A percentile compares a stretch with the other conserved stretches of the same genome.
phyloP scores from a whole-genome alignment of 23 red algal species.

The Porphyridium purpureum region DNA sequence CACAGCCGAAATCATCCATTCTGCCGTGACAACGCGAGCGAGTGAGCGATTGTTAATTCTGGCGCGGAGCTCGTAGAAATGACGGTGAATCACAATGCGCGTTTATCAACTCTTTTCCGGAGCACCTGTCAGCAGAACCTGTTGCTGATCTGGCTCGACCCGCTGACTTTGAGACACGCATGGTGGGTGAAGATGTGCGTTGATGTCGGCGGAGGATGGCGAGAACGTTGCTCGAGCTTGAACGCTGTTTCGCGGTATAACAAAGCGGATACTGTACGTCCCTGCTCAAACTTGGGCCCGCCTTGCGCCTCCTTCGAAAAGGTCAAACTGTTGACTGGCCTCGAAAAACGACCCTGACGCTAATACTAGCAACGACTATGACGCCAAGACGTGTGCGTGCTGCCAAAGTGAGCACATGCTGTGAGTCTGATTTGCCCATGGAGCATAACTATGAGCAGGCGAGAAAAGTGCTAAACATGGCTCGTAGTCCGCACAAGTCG shows the following conservation, averaged over 20 bases:
- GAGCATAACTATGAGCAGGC: no score
- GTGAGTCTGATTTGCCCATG: no score
- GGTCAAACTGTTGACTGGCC: constrained; percentile 36
- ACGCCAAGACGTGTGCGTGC: no score
- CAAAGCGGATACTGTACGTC: constrained; percentile 1
- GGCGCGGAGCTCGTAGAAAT: background rate
- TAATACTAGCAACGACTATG: no score
- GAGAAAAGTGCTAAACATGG: no score
- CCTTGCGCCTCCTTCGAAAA: constrained; percentile 26
- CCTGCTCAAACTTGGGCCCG: constrained; percentile 38
- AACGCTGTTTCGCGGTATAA: constrained; percentile 17
- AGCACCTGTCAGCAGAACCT: background rate
- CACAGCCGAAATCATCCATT: no score
- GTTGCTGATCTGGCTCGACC: background rate
- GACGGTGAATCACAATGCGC: background rate
- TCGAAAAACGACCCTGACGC: no score
- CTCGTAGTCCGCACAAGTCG: no score
- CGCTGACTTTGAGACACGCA: background rate
- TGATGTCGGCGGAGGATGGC: constrained; percentile 15
- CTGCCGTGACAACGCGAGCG: no score
- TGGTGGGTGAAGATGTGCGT: constrained; percentile 6
- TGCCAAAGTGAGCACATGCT: no score
- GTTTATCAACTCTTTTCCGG: background rate
- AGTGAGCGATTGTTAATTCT: background rate
- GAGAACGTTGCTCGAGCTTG: constrained; percentile 29